Conservation (phyloP, 1,284 basidiomycete genomes). For the Irpex lacteus region DNA sequence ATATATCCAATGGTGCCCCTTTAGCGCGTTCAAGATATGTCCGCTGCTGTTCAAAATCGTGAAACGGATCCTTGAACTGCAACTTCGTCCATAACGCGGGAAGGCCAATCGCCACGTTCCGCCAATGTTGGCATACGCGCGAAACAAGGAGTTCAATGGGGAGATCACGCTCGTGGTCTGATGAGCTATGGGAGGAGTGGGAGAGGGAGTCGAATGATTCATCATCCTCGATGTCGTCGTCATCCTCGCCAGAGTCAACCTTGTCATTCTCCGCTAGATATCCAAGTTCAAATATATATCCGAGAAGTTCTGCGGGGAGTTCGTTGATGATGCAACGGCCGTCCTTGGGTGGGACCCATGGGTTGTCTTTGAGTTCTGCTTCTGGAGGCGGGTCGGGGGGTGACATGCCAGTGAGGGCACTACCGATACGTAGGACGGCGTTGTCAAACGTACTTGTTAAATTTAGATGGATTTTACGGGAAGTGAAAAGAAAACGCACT, state of each 20-base stretch:
- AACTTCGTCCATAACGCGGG: constrained; percentile 32
- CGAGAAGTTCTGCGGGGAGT: constrained; percentile 56
- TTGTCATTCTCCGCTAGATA: constrained; percentile 32
- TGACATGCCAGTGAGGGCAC: neutral
- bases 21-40: constrained; percentile 46
- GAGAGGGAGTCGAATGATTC: neutral
- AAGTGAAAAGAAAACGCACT: neutral
- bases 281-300: constrained; percentile 55
- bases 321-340: constrained; percentile 50
- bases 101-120: constrained; percentile 25
- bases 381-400: neutral
- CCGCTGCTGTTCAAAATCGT: constrained; percentile 36
- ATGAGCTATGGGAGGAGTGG: neutral
- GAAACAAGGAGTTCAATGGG: constrained; percentile 38
- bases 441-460: neutral
- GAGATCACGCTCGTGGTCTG: constrained; percentile 10
- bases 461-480: neutral
- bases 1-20: constrained; percentile 43
- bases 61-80: constrained; percentile 25
- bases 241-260: constrained; percentile 18
- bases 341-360: constrained; percentile 40
- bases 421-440: neutral
- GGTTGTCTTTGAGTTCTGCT: constrained; percentile 13
- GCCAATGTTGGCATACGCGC: constrained; percentile 37
- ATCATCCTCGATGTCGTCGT: constrained; percentile 25